Evolutionary conservation across 164 flowering plant genomes (phyloP).

Genomic region (Vitis cinerea): DNA sequence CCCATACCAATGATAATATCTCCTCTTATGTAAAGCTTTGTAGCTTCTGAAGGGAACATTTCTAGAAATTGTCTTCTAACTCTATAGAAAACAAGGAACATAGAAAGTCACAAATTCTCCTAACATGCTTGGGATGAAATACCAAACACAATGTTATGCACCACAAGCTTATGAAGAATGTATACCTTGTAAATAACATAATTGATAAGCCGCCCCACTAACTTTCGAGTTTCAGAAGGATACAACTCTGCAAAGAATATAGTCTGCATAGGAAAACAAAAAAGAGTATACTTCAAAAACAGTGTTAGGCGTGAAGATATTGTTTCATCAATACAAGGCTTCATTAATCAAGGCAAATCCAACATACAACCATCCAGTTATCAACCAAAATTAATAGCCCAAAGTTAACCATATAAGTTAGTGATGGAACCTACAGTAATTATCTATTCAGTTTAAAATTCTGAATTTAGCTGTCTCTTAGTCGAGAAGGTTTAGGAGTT

Average conservation of each 20-base stretch:
- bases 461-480: too few species aligned
- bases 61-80: background rate
- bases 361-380: too few species aligned
- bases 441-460: too few species aligned
- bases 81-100: background rate
- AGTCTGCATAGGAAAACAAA: slow-evolving; percentile 52
- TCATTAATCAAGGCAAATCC: too few species aligned
- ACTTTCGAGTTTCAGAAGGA: slow-evolving; percentile 71
- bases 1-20: background rate
- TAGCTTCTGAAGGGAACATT: background rate
- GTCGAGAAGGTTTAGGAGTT: too few species aligned
- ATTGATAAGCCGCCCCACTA: slow-evolving; percentile 74
- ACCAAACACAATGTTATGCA: background rate
- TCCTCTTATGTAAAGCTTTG: background rate
- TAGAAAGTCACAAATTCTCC: background rate
- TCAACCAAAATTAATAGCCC: background rate
- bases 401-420: background rate
- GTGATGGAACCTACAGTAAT: background rate
- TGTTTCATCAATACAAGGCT: too few species aligned
- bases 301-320: too few species aligned
- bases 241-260: slow-evolving; percentile 72
- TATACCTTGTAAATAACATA: slow-evolving; percentile 90
- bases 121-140: background rate
- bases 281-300: background rate
- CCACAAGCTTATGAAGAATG: background rate